These are phyloP conservation scores for Debaryomyces hansenii DNA, from an alignment of 805 yeast species.

Conservation along the genomic window DNA sequence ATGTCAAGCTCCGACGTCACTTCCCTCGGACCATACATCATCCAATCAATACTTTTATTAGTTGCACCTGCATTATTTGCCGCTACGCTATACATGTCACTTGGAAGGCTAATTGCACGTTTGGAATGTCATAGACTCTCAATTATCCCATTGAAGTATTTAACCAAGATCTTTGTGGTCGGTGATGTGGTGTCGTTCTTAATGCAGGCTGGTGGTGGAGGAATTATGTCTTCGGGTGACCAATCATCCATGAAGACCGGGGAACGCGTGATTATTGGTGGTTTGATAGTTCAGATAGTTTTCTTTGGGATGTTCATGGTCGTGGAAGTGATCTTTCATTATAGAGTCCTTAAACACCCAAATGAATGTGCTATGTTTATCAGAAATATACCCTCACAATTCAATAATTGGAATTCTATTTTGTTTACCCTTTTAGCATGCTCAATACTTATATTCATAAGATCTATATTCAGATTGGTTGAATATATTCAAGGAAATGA, in stretches of 20 bases:
- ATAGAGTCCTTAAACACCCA: constrained; percentile 2
- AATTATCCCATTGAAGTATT: constrained; percentile 18
- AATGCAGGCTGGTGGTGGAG: constrained; percentile 32
- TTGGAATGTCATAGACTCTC: constrained; percentile 15
- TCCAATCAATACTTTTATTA: constrained; percentile 23
- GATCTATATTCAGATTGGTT: constrained; percentile 29
- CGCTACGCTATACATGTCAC: constrained; percentile 30
- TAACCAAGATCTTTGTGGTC: constrained; percentile 25
- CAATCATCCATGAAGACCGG: constrained; percentile 13
- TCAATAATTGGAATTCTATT: constrained; percentile 8
- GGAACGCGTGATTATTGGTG: constrained; percentile 22
- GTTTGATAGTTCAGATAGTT: constrained; percentile 28
- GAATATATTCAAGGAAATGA: constrained; percentile 27
- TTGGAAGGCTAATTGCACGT: constrained; percentile 21
- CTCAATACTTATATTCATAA: constrained; percentile 22
- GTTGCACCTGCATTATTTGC: constrained; percentile 32
- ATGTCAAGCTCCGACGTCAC: constrained; percentile 11
- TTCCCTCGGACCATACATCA: constrained; percentile 16
- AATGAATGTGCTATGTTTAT: neutral
- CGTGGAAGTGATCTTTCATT: constrained; percentile 13
- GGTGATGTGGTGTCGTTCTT: constrained; percentile 29
- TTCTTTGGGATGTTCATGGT: constrained; percentile 27
- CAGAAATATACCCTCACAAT: neutral
- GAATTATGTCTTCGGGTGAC: constrained; percentile 19
- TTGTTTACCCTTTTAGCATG: constrained; percentile 5